phyloP scores from a whole-genome alignment of 192 early-diverging fungal species.

The Allomyces arbusculus region DNA sequence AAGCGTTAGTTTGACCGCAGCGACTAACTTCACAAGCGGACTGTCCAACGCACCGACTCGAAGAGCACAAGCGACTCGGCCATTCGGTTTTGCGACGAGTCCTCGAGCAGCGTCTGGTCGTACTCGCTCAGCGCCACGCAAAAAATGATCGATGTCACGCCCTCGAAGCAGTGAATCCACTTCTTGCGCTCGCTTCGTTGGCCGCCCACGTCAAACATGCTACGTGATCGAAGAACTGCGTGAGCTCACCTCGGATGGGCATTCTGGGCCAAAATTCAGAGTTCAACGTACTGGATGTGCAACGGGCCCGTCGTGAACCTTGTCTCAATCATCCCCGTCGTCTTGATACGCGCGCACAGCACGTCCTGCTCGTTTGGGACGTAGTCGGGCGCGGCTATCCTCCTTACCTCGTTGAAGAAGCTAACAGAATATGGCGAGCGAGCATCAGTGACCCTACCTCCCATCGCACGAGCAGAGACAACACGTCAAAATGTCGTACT shows the following conservation, averaged over 20 bases:
- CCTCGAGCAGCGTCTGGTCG: constrained; percentile 77
- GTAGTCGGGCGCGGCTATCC: constrained; percentile 65
- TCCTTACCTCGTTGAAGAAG: constrained; percentile 77
- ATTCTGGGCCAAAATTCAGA: too few species aligned
- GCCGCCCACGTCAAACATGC: constrained; percentile 76
- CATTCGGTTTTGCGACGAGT: constrained; percentile 26
- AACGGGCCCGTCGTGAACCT: constrained; percentile 78
- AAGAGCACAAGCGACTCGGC: neutral
- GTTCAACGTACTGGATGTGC: constrained; percentile 54
- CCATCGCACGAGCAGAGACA: neutral
- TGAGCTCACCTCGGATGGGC: neutral
- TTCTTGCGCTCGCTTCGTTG: constrained; percentile 66
- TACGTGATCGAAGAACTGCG: constrained; percentile 3
- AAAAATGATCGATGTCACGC: constrained; percentile 79
- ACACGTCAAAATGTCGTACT: constrained; percentile 27
- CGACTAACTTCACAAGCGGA: too few species aligned
- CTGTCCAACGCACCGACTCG: neutral
- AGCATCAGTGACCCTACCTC: neutral
- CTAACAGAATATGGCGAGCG: constrained; percentile 13
- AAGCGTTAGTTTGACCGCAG: too few species aligned
- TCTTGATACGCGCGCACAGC: constrained; percentile 87
- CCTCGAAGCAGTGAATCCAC: constrained; percentile 76
- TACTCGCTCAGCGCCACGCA: constrained; percentile 84
- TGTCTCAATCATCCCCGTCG: constrained; percentile 91
- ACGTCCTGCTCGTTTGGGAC: constrained; percentile 86